phyloP scores from a whole-genome alignment of 495 filamentous ascomycete species.

The Podospora sp. region DNA sequence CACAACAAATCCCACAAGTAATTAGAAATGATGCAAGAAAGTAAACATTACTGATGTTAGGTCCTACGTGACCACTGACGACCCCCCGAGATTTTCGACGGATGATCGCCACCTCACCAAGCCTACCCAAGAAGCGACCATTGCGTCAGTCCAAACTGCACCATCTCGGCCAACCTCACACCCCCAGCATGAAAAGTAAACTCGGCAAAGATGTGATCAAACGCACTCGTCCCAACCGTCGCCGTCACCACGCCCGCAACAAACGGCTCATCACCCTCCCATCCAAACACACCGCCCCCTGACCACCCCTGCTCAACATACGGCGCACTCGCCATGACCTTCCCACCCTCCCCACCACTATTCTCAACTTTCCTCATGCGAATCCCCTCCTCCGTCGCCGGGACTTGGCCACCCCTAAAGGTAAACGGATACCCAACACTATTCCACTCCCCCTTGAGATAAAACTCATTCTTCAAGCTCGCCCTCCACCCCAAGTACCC shows the following conservation, averaged over 20 bases:
- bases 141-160: not conserved
- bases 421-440: not conserved
- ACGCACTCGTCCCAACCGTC: not conserved
- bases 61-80: not conserved
- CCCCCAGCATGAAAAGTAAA: not conserved
- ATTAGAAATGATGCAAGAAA: no score
- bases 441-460: not conserved
- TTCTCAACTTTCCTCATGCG: not conserved
- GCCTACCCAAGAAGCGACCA: not conserved
- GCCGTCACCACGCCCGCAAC: not conserved
- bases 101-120: no score
- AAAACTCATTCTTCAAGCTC: not conserved
- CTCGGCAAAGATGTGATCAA: not conserved
- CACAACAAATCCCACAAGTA: no score
- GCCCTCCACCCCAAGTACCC: not conserved
- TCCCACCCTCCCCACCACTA: not conserved
- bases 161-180: not conserved
- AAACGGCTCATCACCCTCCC: not conserved
- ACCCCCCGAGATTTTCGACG: no score
- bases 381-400: not conserved
- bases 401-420: not conserved
- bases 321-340: not conserved
- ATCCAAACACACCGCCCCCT: not conserved
- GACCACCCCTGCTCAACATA: not conserved
- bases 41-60: no score